Evolutionary conservation across 1,284 basidiomycete genomes (phyloP).

Genomic region (Ceratobasidium sp.): DNA sequence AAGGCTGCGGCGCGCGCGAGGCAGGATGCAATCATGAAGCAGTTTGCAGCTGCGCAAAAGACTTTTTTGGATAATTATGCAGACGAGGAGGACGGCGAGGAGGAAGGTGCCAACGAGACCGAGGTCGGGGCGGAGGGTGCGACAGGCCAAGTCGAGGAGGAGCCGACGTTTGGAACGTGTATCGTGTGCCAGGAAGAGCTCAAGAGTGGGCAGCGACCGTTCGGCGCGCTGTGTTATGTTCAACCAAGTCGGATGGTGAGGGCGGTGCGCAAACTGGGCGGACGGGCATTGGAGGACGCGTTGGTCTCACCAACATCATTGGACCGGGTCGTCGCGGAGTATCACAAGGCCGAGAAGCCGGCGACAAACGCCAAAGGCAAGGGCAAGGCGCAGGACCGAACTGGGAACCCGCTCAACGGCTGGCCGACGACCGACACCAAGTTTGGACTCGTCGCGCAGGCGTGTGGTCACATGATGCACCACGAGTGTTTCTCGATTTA

Average conservation of each 20-base stretch:
- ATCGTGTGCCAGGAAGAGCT: slow-evolving; percentile 98
- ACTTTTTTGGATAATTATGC: slow-evolving; percentile 84
- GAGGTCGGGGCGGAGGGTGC: slow-evolving; percentile 50
- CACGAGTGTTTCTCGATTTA: slow-evolving; percentile 94
- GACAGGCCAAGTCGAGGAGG: slow-evolving; percentile 45
- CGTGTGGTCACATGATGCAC: slow-evolving; percentile 99
- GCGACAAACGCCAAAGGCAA: slow-evolving; percentile 34
- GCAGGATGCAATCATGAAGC: slow-evolving; percentile 89
- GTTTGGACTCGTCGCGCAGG: slow-evolving; percentile 88
- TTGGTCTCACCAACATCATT: slow-evolving; percentile 73
- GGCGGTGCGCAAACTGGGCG: slow-evolving; percentile 58
- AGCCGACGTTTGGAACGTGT: slow-evolving; percentile 81
- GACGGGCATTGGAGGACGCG: slow-evolving; percentile 75
- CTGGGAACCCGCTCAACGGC: slow-evolving; percentile 17
- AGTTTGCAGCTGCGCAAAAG: slow-evolving; percentile 92
- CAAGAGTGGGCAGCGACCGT: slow-evolving; percentile 63
- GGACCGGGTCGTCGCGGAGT: slow-evolving; percentile 59
- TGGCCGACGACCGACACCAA: slow-evolving; percentile 59
- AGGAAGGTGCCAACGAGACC: slow-evolving; percentile 55
- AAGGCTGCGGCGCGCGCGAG: slow-evolving; percentile 84
- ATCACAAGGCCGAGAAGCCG: neutral
- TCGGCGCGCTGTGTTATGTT: slow-evolving; percentile 89
- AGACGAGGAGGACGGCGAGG: slow-evolving; percentile 61
- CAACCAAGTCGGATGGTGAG: slow-evolving; percentile 91
- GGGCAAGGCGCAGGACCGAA: slow-evolving; percentile 25